These are phyloP conservation scores for Clausena lansium DNA, from an alignment of 345 rosid genomes.

Conservation along the genomic window DNA sequence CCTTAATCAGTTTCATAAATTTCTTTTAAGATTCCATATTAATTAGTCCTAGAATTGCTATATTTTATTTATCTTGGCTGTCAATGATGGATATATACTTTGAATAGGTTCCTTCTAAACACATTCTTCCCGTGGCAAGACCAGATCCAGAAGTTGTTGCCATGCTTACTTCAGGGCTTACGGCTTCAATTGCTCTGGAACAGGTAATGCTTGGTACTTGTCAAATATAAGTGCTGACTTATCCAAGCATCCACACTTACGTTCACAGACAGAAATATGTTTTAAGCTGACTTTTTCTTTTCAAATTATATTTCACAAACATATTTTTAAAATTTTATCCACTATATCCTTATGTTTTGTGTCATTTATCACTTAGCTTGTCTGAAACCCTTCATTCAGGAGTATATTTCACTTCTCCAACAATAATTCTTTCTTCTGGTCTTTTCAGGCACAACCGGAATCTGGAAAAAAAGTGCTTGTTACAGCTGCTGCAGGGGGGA, in stretches of 20 bases:
- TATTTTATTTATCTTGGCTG: neutral
- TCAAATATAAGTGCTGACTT: neutral
- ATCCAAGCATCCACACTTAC: neutral
- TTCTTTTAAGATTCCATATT: neutral
- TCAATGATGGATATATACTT: constrained; percentile 12
- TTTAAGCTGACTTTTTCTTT: neutral
- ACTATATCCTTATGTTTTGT: neutral
- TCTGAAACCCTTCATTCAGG: neutral
- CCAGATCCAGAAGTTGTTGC: constrained; percentile 98
- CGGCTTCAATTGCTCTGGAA: constrained; percentile 91
- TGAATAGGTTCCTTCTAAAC: constrained; percentile 65
- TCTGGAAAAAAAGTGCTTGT: constrained; percentile 81
- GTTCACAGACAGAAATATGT: neutral
- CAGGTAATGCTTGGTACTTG: constrained; percentile 44
- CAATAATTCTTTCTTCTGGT: constrained; percentile 13
- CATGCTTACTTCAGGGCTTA: constrained; percentile 97
- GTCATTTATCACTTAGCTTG: neutral
- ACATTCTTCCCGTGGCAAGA: constrained; percentile 81
- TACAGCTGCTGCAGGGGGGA: constrained; percentile 99
- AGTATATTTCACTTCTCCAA: constrained; percentile 12
- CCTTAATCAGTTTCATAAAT: neutral
- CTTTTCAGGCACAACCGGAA: constrained; percentile 72
- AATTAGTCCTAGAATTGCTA: neutral
- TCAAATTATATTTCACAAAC: neutral
- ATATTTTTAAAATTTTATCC: neutral